A percentile compares a stretch with the other conserved stretches of the same genome.
These are phyloP conservation scores for Aspergillus glaucus DNA, from an alignment of 2,329 filamentous ascomycete genomes.

Conservation along the genomic window DNA sequence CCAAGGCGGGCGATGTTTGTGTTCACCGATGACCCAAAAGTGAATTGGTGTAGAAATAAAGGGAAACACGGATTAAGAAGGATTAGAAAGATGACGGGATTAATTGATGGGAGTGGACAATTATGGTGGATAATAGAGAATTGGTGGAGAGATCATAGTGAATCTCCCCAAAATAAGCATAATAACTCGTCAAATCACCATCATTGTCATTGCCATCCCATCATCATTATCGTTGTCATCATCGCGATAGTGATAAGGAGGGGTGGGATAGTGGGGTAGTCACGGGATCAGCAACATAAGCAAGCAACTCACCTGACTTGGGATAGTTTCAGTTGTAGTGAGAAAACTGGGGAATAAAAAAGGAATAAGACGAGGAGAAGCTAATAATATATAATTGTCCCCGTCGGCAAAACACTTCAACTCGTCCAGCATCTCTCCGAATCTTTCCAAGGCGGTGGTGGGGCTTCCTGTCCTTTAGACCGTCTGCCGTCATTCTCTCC, in stretches of 20 bases:
- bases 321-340: constrained; percentile 1
- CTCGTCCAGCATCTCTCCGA: constrained; percentile 23
- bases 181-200: neutral
- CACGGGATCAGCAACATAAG: neutral
- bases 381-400: neutral
- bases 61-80: constrained; percentile 1
- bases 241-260: constrained; percentile 1
- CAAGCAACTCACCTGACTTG: neutral
- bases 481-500: constrained; percentile 16
- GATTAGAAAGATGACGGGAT: constrained; percentile 4
- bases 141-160: neutral
- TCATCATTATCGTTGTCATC: neutral
- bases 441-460: constrained; percentile 34
- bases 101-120: neutral
- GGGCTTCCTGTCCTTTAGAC: constrained; percentile 22
- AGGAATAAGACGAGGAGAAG: constrained; percentile 3
- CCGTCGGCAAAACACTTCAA: constrained; percentile 20
- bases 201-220: neutral
- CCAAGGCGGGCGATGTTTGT: constrained; percentile 21
- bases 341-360: constrained; percentile 4
- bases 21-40: constrained; percentile 38
- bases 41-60: constrained; percentile 13
- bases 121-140: constrained; percentile 1
- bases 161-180: neutral
- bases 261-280: constrained; percentile 14